Conservation (phyloP, 2,329 filamentous ascomycete species). For the Ophiostoma triangulosporum region DNA sequence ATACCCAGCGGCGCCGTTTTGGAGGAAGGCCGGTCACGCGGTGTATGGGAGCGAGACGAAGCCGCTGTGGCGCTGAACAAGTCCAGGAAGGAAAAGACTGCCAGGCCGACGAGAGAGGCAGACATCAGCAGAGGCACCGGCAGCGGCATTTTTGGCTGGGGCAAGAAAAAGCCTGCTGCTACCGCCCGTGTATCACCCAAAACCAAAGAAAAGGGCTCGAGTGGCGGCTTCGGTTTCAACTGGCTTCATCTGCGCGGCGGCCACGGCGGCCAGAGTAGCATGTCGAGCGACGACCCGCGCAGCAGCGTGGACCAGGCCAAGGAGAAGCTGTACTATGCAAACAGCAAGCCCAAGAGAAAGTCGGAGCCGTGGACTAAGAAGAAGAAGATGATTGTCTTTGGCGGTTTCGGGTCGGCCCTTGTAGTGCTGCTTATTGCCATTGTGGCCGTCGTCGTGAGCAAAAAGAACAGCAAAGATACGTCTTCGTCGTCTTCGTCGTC, state of each 20-base stretch:
- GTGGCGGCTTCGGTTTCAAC: background rate
- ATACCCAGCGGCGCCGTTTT: constrained; percentile 57
- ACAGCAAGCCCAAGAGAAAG: constrained; percentile 20
- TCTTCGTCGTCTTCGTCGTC: constrained; percentile 17
- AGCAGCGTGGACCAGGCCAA: constrained; percentile 37
- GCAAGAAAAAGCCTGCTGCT: background rate
- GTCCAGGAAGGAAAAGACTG: background rate
- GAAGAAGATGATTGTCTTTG: constrained; percentile 47
- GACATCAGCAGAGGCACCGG: background rate
- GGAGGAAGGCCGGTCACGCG: constrained; percentile 46
- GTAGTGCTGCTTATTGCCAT: constrained; percentile 55
- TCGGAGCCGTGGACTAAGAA: constrained; percentile 25
- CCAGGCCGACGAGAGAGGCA: background rate
- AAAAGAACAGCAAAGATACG: constrained; percentile 32
- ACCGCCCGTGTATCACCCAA: background rate
- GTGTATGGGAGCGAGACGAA: background rate
- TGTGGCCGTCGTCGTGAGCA: constrained; percentile 48
- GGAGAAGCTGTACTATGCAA: constrained; percentile 26
- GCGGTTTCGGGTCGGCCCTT: constrained; percentile 38
- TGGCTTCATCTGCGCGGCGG: constrained; percentile 25
- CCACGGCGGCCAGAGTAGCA: constrained; percentile 30
- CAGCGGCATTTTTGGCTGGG: background rate
- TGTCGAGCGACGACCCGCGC: constrained; percentile 28
- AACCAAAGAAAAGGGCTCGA: background rate
- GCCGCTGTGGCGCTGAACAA: background rate